Evolutionary conservation across 2,329 filamentous ascomycete genomes (phyloP), one percentile per base, ranked within the genome.

Genomic region (Penicillium sp.): DNA sequence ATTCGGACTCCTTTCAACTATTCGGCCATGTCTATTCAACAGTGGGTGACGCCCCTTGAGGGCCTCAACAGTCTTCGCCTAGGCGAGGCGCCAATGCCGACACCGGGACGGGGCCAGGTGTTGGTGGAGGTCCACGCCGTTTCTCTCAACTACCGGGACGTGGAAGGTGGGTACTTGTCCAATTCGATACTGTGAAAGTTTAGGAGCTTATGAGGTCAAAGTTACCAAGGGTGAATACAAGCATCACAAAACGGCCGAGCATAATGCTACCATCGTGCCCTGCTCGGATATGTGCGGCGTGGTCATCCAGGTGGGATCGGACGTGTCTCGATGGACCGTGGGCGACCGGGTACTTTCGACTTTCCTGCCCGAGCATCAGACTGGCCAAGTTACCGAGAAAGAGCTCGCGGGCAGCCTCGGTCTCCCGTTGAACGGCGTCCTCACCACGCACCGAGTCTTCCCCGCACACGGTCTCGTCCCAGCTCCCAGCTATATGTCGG

Each of bases 281-380:
- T 86, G 83, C 68, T 87, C 84, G 20, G 87, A 90, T 69, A 87
- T 87, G 78, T 87, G 84, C 69, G 87, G 86, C 40, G 76, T 77
- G 8, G 74, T 89, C 41, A 72, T 81, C 2, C 67, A 76, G 13
- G 61, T 80, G 27, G 80, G 81, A 30, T 65, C 75, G 16, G 74
- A 71, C n/a, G 71, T 75, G 9, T 65, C 69, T 2, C 71, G 72
- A 5, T 82, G 81, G 73, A 74, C 76, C 48, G 69, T 74, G 14
- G 85, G 86, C 51, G 81, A 87, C 51, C 81, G 84, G n/a, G 86
- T 90, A 35, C 76, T 87, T 49, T 80, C 80, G 18, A 87, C 81
- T 46, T 89, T 88, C 69, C 55, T 63, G 27, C 74, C 75, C 25
- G 74, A 73, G n/a, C 76, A 79, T 61, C 70, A 84, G 46, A 78